A percentile compares a stretch with the other conserved stretches of the same genome.
phyloP scores from a whole-genome alignment of 306 rosid species.

The Dryas octopetala region DNA sequence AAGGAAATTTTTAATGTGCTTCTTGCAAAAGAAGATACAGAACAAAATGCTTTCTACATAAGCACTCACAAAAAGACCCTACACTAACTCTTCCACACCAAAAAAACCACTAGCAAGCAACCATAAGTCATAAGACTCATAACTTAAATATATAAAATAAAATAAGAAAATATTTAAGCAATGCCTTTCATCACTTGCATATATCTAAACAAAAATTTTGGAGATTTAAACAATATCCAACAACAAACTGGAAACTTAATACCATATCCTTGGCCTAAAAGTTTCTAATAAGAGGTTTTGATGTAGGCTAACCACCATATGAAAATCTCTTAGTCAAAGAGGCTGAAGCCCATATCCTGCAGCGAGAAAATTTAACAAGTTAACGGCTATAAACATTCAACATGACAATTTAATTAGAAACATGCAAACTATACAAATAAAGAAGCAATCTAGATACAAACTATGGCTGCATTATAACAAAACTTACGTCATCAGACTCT shows the following conservation, averaged over 20 bases:
- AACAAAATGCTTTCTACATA: too few relatives aligned
- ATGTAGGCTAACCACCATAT: not conserved
- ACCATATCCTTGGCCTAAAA: not conserved
- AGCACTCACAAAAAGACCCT: too few relatives aligned
- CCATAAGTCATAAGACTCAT: too few relatives aligned
- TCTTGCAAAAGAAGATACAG: too few relatives aligned
- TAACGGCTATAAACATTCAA: not conserved
- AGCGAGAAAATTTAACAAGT: not conserved
- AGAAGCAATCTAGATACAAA: not conserved
- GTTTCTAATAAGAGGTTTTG: not conserved
- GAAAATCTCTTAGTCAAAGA: constrained; percentile 46
- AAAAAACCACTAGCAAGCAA: too few relatives aligned
- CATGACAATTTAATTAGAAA: not conserved
- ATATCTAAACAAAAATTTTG: too few relatives aligned
- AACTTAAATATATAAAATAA: too few relatives aligned
- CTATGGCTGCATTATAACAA: constrained; percentile 5
- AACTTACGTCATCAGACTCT: constrained; percentile 29
- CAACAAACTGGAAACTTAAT: not conserved
- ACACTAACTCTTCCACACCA: too few relatives aligned
- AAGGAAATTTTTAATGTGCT: too few relatives aligned
- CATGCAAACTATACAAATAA: not conserved
- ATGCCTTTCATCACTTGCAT: too few relatives aligned
- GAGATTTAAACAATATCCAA: too few relatives aligned
- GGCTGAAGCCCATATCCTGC: constrained; percentile 81
- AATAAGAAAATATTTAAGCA: too few relatives aligned